Base-by-base conservation (phyloP, 2,329 filamentous ascomycete species). In the Mariannaea sp. region DNA sequence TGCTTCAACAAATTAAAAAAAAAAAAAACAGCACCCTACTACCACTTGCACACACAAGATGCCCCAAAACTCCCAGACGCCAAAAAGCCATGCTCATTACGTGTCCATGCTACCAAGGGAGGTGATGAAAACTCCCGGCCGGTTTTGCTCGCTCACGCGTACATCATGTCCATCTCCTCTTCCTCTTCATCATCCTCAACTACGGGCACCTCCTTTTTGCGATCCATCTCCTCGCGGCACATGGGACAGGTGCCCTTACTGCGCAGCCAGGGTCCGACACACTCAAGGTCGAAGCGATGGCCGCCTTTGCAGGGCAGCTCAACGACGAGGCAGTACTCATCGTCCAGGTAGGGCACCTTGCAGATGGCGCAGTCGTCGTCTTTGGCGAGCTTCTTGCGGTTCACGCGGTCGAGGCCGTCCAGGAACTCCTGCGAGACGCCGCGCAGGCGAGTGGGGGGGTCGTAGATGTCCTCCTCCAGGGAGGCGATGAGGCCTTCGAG, bases 201-300 rank as follows among this genome's bases (percentile, higher is more conserved):
- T 10, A 73, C 68, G 14, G 73, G 72, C n/a, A 70, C 66, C 53
- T 76, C 73, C 66, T 75, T 74, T 75, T 82, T 83, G 75, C 80
- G 78, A 26, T 75, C 77, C 71, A 87, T 70, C 64, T 85, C 82
- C 67, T 80, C 77, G 55, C 85, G 73, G 68, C 84, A 86, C 73
- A 87, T 75, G 32, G 84, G 84, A 67, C 84, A 87, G 26, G 77
- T 85, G 30, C 84, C 84, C 70, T 87, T 85, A 63, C 81, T 78
- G 68, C 79, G 73, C 67, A 88, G 68, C 85, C 85, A 88, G 6
- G 85, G 84, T 3, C 78, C 81, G 2, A 87, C 83, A 63, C 85
- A 88, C 71, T 88, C 85, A n/a, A 87, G 70, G 63, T 88, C 85
- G 65, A 85, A 87, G 43, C 71, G 72, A 68, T 88, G 85, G 33